Conservation (phyloP, 139 green algal genomes). For the Chlorella sp. region DNA sequence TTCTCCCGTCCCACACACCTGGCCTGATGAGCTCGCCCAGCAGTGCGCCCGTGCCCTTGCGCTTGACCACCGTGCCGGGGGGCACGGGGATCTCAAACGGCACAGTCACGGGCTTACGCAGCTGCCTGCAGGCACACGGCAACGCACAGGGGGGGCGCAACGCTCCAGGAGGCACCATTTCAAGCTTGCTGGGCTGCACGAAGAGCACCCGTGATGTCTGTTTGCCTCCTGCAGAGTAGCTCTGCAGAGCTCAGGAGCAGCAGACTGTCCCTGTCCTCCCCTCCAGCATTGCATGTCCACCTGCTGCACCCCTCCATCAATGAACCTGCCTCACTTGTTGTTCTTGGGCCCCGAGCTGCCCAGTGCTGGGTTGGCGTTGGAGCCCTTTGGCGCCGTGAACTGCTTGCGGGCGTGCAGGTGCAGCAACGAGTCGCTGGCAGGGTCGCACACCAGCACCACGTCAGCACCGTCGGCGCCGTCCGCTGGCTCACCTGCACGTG, state of each 20-base stretch:
- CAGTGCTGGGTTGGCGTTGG: constrained; percentile 53
- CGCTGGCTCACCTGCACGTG: constrained; percentile 47
- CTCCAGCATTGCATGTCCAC: too few relatives aligned
- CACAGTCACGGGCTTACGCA: constrained; percentile 34
- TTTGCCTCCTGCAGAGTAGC: too few relatives aligned
- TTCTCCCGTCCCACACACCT: constrained; percentile 23
- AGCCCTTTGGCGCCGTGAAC: constrained; percentile 24
- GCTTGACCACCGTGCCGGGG: constrained; percentile 67
- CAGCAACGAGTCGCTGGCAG: constrained; percentile 48
- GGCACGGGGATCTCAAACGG: constrained; percentile 55
- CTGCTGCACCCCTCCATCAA: too few relatives aligned
- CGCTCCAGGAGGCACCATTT: too few relatives aligned
- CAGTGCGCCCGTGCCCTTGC: constrained; percentile 45
- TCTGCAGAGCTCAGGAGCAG: too few relatives aligned
- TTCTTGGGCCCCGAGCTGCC: constrained; percentile 54
- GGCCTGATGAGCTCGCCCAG: constrained; percentile 61
- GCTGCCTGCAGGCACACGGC: constrained; percentile 3
- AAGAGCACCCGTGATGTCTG: too few relatives aligned
- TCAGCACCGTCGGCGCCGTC: constrained; percentile 58
- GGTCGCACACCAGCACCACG: constrained; percentile 50
- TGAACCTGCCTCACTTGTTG: too few relatives aligned
- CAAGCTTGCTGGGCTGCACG: too few relatives aligned
- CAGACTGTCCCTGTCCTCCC: too few relatives aligned
- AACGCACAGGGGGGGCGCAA: too few relatives aligned
- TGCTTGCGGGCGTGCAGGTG: constrained; percentile 48